These are phyloP conservation scores for Penicillium riverlandense DNA, from an alignment of 495 filamentous ascomycete species.

Conservation along the genomic window DNA sequence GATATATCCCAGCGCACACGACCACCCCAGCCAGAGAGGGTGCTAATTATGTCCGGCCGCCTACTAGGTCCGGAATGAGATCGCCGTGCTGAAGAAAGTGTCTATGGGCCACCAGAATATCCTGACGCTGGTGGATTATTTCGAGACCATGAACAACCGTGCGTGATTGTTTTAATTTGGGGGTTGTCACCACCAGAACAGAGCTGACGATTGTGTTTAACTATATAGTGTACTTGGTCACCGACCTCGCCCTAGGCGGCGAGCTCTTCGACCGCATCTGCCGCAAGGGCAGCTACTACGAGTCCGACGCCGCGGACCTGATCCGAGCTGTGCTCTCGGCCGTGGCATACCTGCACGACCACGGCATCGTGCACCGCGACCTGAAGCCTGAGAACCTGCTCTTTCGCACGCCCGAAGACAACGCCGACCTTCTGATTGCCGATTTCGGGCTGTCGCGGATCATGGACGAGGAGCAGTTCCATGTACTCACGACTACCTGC, in stretches of 20 bases:
- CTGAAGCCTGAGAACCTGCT: conserved; percentile 52
- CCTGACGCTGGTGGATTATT: conserved; percentile 94
- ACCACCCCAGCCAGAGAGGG: not conserved
- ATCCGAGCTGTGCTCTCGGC: conserved; percentile 92
- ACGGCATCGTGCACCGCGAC: conserved; percentile 94
- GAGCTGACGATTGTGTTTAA: not conserved
- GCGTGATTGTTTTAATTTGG: conserved; percentile 11
- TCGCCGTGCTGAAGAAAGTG: conserved; percentile 90
- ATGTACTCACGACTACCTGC: conserved; percentile 94
- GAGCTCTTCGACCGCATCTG: conserved; percentile 98
- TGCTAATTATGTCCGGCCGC: not conserved
- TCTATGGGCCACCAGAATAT: conserved; percentile 99
- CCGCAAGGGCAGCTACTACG: conserved; percentile 95
- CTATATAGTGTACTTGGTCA: conserved; percentile 79
- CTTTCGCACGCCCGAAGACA: conserved; percentile 50
- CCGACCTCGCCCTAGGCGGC: conserved; percentile 90
- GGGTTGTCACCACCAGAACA: not conserved
- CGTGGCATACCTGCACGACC: conserved; percentile 97
- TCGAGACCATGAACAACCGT: conserved; percentile 99
- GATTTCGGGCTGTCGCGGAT: conserved; percentile 93
- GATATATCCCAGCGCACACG: not conserved
- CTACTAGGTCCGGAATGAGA: conserved; percentile 87
- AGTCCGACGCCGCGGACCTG: conserved; percentile 90
- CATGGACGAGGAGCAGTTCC: conserved; percentile 99
- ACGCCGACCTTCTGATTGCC: conserved; percentile 75